A percentile compares a stretch with the other conserved stretches of the same genome.
These are phyloP conservation scores for Asparagopsis taxiformis DNA, from an alignment of 31 red algal species.

Conservation along the genomic window DNA sequence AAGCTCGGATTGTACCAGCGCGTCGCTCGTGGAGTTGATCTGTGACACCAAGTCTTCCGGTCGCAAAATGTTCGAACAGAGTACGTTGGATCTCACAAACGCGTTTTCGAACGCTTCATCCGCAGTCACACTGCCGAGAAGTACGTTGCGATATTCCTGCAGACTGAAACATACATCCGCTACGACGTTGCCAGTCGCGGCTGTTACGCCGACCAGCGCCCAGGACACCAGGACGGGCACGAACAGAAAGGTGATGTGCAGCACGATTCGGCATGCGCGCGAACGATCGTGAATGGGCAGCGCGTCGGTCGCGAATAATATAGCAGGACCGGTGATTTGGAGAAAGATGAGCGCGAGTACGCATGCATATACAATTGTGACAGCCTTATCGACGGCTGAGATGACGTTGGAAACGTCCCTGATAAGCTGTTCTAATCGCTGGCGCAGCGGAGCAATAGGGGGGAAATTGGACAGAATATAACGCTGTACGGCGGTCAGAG, in stretches of 20 bases:
- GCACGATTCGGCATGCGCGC: conserved; percentile 6
- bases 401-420: neutral
- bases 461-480: neutral
- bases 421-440: neutral
- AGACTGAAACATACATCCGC: conserved; percentile 37
- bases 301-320: conserved; percentile 27
- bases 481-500: neutral
- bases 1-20: conserved; percentile 25
- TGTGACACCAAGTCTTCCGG: conserved; percentile 5
- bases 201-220: conserved; percentile 43
- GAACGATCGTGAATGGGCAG: conserved; percentile 17
- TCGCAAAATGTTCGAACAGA: conserved; percentile 7
- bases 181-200: conserved; percentile 30
- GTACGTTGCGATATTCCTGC: conserved; percentile 36
- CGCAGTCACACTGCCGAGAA: neutral
- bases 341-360: neutral
- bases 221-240: conserved; percentile 36
- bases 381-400: neutral
- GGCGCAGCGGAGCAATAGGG: neutral
- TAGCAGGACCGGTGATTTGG: conserved; percentile 2
- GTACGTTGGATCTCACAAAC: conserved; percentile 15
- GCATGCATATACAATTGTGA: neutral
- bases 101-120: conserved; percentile 1
- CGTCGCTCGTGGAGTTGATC: conserved; percentile 13
- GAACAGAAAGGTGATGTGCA: conserved; percentile 29